Percentiles rank a stretch among this genome's conserved stretches.
phyloP scores from a whole-genome alignment of 139 green algal species.

The Coccomyxa sp. region DNA sequence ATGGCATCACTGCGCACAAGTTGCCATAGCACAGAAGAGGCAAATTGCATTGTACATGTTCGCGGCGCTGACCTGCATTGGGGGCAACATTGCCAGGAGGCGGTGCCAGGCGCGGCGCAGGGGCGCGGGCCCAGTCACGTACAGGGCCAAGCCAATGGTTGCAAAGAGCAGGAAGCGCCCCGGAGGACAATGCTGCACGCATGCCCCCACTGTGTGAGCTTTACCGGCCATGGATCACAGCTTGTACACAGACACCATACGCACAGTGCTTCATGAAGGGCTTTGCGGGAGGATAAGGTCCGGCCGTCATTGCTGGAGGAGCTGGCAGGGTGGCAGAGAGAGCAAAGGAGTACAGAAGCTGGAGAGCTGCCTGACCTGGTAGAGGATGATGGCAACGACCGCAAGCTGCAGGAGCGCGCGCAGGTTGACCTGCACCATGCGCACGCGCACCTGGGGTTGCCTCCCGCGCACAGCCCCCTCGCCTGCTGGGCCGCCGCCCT shows the following conservation, averaged over 20 bases:
- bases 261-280: too few relatives aligned
- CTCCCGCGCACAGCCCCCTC: background rate
- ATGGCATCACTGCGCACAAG: background rate
- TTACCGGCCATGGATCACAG: background rate
- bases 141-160: slow-evolving; percentile 45
- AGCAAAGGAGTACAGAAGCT: too few relatives aligned
- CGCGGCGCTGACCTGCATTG: slow-evolving; percentile 10
- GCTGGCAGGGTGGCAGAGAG: too few relatives aligned
- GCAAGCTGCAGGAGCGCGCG: slow-evolving; percentile 59
- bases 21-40: background rate
- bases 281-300: too few relatives aligned
- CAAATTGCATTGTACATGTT: too few relatives aligned
- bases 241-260: too few relatives aligned
- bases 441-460: slow-evolving; percentile 25
- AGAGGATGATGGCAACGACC: slow-evolving; percentile 60
- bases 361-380: too few relatives aligned
- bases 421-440: slow-evolving; percentile 56
- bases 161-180: slow-evolving; percentile 54
- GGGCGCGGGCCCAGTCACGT: slow-evolving; percentile 38
- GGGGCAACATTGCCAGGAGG: slow-evolving; percentile 1
- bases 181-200: slow-evolving; percentile 67
- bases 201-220: background rate
- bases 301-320: too few relatives aligned
- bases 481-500: background rate
- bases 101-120: slow-evolving; percentile 45